These are phyloP conservation scores for Carallia pectinifolia DNA, from an alignment of 345 rosid genomes.

Conservation along the genomic window DNA sequence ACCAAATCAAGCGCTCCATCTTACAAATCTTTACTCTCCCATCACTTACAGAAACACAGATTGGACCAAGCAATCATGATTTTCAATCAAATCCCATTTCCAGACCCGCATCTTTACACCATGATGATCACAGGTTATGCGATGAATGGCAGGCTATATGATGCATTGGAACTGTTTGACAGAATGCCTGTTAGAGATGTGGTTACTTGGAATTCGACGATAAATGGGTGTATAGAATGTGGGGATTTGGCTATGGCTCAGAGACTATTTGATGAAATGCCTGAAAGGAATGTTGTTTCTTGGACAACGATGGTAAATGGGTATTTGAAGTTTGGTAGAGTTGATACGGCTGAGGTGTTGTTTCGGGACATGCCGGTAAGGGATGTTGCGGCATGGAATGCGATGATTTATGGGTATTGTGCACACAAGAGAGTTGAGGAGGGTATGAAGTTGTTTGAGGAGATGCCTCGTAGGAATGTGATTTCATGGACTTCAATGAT, in stretches of 20 bases:
- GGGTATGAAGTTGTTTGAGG: constrained; percentile 51
- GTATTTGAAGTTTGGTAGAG: constrained; percentile 47
- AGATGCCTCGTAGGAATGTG: constrained; percentile 59
- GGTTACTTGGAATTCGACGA: constrained; percentile 67
- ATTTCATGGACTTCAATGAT: constrained; percentile 88
- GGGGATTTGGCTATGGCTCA: constrained; percentile 43
- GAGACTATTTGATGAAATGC: constrained; percentile 68
- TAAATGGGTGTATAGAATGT: constrained; percentile 62
- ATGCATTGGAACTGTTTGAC: constrained; percentile 51
- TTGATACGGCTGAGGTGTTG: constrained; percentile 51
- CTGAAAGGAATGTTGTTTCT: constrained; percentile 56
- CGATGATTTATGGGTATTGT: constrained; percentile 68
- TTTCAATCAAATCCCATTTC: constrained; percentile 41
- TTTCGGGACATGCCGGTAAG: constrained; percentile 55
- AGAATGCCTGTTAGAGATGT: constrained; percentile 52
- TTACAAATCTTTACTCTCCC: constrained; percentile 32
- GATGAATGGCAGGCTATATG: constrained; percentile 31
- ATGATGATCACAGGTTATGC: constrained; percentile 52
- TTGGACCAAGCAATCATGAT: constrained; percentile 43
- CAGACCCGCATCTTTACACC: constrained; percentile 46
- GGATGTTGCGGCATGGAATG: constrained; percentile 73
- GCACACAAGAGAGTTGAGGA: constrained; percentile 48
- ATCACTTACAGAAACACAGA: constrained; percentile 39
- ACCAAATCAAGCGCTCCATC: constrained; percentile 7
- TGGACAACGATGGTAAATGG: constrained; percentile 77